Conservation (phyloP, 129 eudicot species). For the Oenanthe sinensis region DNA sequence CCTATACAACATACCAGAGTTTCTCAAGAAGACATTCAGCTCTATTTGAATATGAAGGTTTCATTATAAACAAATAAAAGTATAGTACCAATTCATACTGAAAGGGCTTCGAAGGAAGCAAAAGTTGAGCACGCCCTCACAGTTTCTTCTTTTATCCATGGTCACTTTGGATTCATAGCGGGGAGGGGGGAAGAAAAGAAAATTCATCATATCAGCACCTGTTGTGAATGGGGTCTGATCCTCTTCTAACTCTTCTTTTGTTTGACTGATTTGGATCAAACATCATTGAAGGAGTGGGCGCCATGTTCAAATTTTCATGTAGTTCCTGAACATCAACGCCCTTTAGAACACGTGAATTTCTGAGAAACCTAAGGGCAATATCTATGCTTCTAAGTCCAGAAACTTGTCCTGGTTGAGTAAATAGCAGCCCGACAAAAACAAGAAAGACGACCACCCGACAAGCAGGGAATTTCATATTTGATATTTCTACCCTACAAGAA, state of each 20-base stretch:
- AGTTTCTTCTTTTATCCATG: conserved; percentile 1
- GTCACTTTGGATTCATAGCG: neutral
- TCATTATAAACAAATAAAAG: conserved; percentile 14
- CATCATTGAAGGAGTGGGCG: conserved; percentile 54
- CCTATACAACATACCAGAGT: conserved; percentile 17
- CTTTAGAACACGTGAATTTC: conserved; percentile 35
- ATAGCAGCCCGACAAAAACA: conserved; percentile 35
- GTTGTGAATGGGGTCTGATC: conserved; percentile 85
- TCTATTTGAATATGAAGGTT: conserved; percentile 16
- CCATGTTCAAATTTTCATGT: conserved; percentile 25
- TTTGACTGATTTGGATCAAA: conserved; percentile 55
- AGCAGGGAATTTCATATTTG: conserved; percentile 24
- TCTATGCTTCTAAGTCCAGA: conserved; percentile 33
- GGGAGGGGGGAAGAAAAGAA: neutral
- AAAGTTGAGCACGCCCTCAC: conserved; percentile 2
- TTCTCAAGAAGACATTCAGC: conserved; percentile 17
- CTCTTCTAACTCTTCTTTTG: conserved; percentile 60
- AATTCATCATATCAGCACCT: conserved; percentile 27
- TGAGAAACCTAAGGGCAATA: conserved; percentile 40
- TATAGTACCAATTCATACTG: conserved; percentile 23
- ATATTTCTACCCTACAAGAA: conserved; percentile 10
- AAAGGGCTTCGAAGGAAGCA: conserved; percentile 18
- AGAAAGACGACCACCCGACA: conserved; percentile 34
- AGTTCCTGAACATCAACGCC: conserved; percentile 27
- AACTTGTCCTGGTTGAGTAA: conserved; percentile 28